Evolutionary conservation across 2,329 filamentous ascomycete species (phyloP).

Genomic region (Drechslerella coelobrocha): DNA sequence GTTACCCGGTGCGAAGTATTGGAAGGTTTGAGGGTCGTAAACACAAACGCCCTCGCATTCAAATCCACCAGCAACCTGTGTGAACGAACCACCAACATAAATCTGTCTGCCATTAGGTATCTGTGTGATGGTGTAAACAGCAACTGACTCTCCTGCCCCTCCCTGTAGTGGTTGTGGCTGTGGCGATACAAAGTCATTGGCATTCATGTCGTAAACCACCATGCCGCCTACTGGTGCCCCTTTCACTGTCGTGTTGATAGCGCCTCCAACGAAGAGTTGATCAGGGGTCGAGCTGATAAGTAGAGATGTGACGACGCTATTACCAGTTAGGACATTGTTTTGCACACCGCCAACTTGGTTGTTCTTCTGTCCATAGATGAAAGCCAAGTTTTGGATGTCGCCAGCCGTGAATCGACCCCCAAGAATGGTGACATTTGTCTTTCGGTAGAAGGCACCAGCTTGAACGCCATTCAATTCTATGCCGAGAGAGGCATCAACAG

Average conservation of each 20-base stretch:
- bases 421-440: conserved; percentile 80
- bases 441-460: conserved; percentile 77
- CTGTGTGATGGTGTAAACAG: conserved; percentile 77
- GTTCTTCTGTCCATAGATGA: conserved; percentile 78
- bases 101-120: conserved; percentile 75
- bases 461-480: conserved; percentile 70
- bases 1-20: conserved; percentile 68
- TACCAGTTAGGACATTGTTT: conserved; percentile 71
- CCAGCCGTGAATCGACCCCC: conserved; percentile 84
- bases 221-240: conserved; percentile 73
- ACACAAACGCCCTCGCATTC: conserved; percentile 84
- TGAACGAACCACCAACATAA: conserved; percentile 84
- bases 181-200: conserved; percentile 74
- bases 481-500: conserved; percentile 57
- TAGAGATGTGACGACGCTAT: conserved; percentile 73
- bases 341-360: conserved; percentile 73
- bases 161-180: conserved; percentile 65
- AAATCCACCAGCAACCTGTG: conserved; percentile 51
- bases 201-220: conserved; percentile 77
- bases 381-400: conserved; percentile 76
- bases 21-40: conserved; percentile 68
- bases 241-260: conserved; percentile 73
- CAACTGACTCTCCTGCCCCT: conserved; percentile 67
- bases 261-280: conserved; percentile 80
- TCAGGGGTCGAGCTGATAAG: conserved; percentile 68